Evolutionary conservation across 2,329 filamentous ascomycete genomes (phyloP).

Genomic region (Aspergillus phoenicis): DNA sequence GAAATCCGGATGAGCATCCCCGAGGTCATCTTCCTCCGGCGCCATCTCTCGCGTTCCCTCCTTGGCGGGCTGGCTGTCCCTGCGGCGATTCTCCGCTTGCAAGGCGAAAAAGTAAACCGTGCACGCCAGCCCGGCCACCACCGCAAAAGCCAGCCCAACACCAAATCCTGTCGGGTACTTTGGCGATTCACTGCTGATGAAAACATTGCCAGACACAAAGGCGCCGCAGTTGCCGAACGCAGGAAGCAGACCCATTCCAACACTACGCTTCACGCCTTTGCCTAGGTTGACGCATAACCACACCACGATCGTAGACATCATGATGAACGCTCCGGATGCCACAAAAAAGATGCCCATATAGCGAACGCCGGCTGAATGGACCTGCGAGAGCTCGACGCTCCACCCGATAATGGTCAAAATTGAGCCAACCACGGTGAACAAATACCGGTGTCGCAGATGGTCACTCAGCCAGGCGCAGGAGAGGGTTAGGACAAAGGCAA

Average conservation of each 20-base stretch:
- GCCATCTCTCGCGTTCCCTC: slow-evolving; percentile 11
- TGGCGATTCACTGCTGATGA: slow-evolving; percentile 43
- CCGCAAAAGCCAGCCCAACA: slow-evolving; percentile 36
- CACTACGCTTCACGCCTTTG: slow-evolving; percentile 44
- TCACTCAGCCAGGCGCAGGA: slow-evolving; percentile 18
- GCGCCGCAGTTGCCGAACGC: slow-evolving; percentile 52
- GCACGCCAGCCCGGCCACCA: slow-evolving; percentile 16
- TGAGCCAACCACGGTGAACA: slow-evolving; percentile 17
- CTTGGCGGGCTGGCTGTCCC: slow-evolving; percentile 11
- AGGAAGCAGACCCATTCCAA: slow-evolving; percentile 46
- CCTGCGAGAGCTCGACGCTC: slow-evolving; percentile 15
- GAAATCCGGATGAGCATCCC: slow-evolving; percentile 19
- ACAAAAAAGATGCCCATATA: slow-evolving; percentile 34
- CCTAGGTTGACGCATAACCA: slow-evolving; percentile 46
- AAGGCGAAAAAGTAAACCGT: slow-evolving; percentile 16
- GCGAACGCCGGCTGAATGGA: slow-evolving; percentile 13
- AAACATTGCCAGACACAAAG: slow-evolving; percentile 47
- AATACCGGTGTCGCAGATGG: slow-evolving; percentile 15
- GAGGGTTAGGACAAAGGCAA: slow-evolving; percentile 31
- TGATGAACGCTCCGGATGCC: slow-evolving; percentile 29
- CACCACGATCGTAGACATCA: slow-evolving; percentile 39
- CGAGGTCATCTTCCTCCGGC: slow-evolving; percentile 14
- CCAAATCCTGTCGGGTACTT: slow-evolving; percentile 43
- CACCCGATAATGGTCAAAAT: slow-evolving; percentile 18
- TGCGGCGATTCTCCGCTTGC: slow-evolving; percentile 14